Evolutionary conservation across 257 asterid genomes (phyloP), one percentile per base, ranked within the genome.

Genomic region (Nicotiana obtusifolia): DNA sequence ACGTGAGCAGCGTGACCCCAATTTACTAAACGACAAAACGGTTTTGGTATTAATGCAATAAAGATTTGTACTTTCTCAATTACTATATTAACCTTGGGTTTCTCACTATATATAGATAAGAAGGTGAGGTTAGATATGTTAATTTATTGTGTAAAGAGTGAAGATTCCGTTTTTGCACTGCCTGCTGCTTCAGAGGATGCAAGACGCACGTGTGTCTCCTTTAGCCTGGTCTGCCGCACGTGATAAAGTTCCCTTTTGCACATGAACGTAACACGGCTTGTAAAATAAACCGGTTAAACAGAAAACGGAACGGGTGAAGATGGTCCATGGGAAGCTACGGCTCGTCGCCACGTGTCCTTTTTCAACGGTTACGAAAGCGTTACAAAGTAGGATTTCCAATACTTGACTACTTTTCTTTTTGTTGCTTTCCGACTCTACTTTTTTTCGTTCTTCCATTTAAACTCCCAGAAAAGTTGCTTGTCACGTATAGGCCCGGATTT

Each of bases 141-240:
- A 76, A 49, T 75, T 76, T 64, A 60, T 61, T 3, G 65, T 33
- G 47, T 19, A 37, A 66, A 56, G 61, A 66, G 47, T 47, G 6
- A 54, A 85, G 86, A 80, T 82, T 75, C 79, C 61, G 8, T 37
- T 57, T 78, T 60, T 78, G 73, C 41, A 8, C 76, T 26, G 53
- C 9, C 71, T 87, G 91, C 82, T 83, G 77, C 87, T 14, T 78
- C 69, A 49, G 71, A 85, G 88, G 90, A 84, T 37, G 84, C 91
- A 90, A 83, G 30, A 60, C 88, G 80, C 94, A 87, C 90, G 90
- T 91, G 91, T 86, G 91, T 86, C 87, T 80, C 87, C 78, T 77
- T 83, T 41, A 49, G 69, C 77, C 78, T 24, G 76, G 78, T 81
- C 82, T 57, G 37, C 17, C 77, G 61, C 89, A 88, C 90, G 91